Base-by-base conservation (phyloP, 352 stramenopile species). In the Peronospora tabacina region DNA sequence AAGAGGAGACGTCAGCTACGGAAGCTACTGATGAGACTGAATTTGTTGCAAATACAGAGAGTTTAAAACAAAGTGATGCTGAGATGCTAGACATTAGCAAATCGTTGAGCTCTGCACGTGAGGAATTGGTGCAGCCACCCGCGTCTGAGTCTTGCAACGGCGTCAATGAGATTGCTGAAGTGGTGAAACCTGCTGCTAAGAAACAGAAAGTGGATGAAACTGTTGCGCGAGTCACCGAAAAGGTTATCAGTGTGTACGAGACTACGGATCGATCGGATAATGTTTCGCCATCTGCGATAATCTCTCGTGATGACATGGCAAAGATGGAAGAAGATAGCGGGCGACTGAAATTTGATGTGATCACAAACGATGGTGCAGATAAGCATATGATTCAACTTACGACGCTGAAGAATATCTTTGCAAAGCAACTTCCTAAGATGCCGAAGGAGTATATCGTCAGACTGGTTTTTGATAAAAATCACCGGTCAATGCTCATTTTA, bases 371-470 rank as follows among this genome's bases (percentile, higher is more conserved):
- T 57, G 87, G 86, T 12, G 66, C 59, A 5, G 61, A 85, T 4
- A 75, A 97, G 40, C 84, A 94, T 61, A 76, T 95, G 64, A 70
- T 96, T 7, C 83, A 95, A 67, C 78, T 99, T 19, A 96, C 96
- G 35, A 95, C 86, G 5, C 68, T 98, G 17, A 98, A 99, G 72
- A 98, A 98, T 48, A 97, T 99, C 12, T 98, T 99, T 55, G 83
- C 90, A 1, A 89, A 95, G 58, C 95, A 99, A 53, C 72, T 99
- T 9, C 96, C 96, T 5, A 99, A 98, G 57, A 99, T 99, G 97
- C 97, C 96, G 2, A 95, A 96, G 58, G 93, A 99, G 58, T 99
- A 99, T 73, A 99, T 99, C 58, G 94, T 98, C 5, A 81, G 97
- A 3, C 75, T 99, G 12, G 95, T 99, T 16, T 98, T 99, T 55